Conservation (phyloP, 2,329 filamentous ascomycete genomes). For the Colletotrichum somersetense region DNA sequence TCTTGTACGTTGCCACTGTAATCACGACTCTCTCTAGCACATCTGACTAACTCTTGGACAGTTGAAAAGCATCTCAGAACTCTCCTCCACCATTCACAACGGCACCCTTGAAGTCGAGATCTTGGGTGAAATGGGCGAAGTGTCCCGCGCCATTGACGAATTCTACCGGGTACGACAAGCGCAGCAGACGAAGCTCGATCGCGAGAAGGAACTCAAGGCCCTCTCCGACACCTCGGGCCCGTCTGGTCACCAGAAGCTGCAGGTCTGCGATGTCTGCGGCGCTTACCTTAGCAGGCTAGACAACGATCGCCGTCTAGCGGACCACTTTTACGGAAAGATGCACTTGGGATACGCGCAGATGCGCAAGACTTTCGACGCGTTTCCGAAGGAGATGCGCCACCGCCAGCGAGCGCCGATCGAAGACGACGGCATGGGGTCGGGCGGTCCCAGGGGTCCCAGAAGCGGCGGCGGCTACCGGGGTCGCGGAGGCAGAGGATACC, state of each 20-base stretch:
- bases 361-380: conserved; percentile 90
- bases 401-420: conserved; percentile 71
- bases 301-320: conserved; percentile 92
- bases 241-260: conserved; percentile 95
- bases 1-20: conserved; percentile 61
- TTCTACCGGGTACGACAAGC: conserved; percentile 87
- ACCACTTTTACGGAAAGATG: conserved; percentile 99
- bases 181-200: conserved; percentile 83
- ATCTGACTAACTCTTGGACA: conserved; percentile 50
- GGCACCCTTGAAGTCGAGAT: conserved; percentile 89
- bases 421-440: conserved; percentile 57
- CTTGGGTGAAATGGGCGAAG: conserved; percentile 83
- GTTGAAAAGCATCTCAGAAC: conserved; percentile 87
- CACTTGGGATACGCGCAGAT: conserved; percentile 98
- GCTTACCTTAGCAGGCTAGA: conserved; percentile 93
- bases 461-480: conserved; percentile 67
- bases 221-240: conserved; percentile 93
- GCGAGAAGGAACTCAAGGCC: conserved; percentile 89
- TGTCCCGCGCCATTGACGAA: conserved; percentile 87
- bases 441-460: conserved; percentile 64
- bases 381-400: conserved; percentile 88
- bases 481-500: conserved; percentile 63
- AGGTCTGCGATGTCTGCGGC: conserved; percentile 98
- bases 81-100: conserved; percentile 81
- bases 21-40: accelerated